Evolutionary conservation across 129 eudicot genomes (phyloP).

Genomic region (Gnaphalium uliginosum): DNA sequence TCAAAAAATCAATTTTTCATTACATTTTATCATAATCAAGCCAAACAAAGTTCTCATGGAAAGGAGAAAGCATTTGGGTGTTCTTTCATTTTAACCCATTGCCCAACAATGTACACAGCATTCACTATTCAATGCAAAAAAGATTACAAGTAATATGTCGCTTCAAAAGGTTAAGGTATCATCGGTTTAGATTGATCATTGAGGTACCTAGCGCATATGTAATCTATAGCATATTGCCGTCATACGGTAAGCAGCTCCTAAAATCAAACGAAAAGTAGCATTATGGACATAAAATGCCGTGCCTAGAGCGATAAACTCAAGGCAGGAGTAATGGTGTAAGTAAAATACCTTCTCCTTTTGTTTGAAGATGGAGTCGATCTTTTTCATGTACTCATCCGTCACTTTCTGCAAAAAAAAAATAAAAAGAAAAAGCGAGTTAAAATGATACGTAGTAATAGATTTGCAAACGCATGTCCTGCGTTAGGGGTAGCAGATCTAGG

Average conservation of each 20-base stretch:
- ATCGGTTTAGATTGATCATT: not conserved
- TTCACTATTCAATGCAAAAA: not conserved
- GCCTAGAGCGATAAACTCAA: not conserved
- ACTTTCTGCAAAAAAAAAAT: conserved; percentile 57
- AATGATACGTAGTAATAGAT: too few species aligned
- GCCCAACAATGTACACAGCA: not conserved
- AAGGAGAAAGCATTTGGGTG: not conserved
- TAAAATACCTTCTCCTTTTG: conserved; percentile 88
- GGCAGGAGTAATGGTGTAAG: not conserved
- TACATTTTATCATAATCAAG: not conserved
- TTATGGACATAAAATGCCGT: not conserved
- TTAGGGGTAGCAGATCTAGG: not conserved
- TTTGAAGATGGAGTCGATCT: conserved; percentile 73
- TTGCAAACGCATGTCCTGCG: not conserved
- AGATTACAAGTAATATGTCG: not conserved
- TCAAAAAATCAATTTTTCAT: not conserved
- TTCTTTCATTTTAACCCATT: not conserved
- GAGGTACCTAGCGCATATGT: not conserved
- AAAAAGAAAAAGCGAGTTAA: not conserved
- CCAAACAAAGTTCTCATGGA: not conserved
- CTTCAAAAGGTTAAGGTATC: not conserved
- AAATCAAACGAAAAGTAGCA: not conserved
- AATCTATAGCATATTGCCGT: not conserved
- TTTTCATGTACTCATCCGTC: conserved; percentile 90
- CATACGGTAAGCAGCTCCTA: not conserved